Evolutionary conservation across 768 basidiomycete genomes (phyloP).

Genomic region (Pisolithus microcarpus): DNA sequence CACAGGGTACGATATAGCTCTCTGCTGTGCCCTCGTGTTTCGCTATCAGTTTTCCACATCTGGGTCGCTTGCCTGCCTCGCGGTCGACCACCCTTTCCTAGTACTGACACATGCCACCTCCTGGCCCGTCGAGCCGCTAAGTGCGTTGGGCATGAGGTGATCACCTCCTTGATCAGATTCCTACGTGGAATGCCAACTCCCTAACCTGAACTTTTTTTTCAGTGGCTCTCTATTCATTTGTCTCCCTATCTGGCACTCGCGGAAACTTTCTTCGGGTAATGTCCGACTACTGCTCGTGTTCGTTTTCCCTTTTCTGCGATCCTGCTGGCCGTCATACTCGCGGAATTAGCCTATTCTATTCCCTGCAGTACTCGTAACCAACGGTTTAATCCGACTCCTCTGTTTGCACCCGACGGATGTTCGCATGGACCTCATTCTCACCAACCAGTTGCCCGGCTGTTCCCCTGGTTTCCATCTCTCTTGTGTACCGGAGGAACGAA

Average conservation of each 20-base stretch:
- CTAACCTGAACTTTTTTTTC: conserved; percentile 13
- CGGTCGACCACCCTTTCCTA: no score
- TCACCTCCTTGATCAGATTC: conserved; percentile 21
- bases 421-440: conserved; percentile 4
- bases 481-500: not conserved
- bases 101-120: conserved; percentile 22
- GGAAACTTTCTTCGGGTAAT: conserved; percentile 22
- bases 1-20: not conserved
- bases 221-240: conserved; percentile 24
- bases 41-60: conserved; percentile 4
- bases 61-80: conserved; percentile 23
- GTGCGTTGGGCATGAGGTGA: conserved; percentile 29
- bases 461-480: conserved; percentile 9
- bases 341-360: conserved; percentile 9
- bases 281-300: conserved; percentile 20
- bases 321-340: not conserved
- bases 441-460: conserved; percentile 16
- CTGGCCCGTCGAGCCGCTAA: conserved; percentile 6
- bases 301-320: conserved; percentile 7
- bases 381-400: conserved; percentile 10
- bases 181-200: conserved; percentile 17
- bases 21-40: not conserved
- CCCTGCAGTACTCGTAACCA: conserved; percentile 7
- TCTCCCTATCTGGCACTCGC: conserved; percentile 16
- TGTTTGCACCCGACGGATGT: conserved; percentile 11